A percentile compares a stretch with the other conserved stretches of the same genome.
These are phyloP conservation scores for Physocladia obscura DNA, from an alignment of 192 early-diverging fungal genomes.

Conservation along the genomic window DNA sequence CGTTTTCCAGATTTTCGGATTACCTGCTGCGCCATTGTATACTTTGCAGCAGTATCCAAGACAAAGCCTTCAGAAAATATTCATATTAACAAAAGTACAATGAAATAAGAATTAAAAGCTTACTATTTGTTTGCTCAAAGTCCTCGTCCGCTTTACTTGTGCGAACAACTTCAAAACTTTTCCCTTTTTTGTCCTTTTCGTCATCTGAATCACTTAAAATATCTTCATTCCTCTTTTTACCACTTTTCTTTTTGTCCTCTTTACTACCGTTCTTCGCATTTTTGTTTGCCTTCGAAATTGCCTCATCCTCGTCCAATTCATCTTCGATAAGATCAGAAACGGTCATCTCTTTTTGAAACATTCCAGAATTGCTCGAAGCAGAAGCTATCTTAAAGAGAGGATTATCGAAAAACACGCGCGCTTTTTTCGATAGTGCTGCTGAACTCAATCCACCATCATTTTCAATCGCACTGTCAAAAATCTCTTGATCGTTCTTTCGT, in stretches of 20 bases:
- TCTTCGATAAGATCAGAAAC: constrained; percentile 36
- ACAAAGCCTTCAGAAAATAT: constrained; percentile 50
- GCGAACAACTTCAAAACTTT: constrained; percentile 53
- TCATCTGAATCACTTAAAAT: constrained; percentile 40
- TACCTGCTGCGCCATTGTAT: constrained; percentile 84
- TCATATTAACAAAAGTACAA: background rate
- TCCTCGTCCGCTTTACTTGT: constrained; percentile 28
- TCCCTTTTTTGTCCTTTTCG: constrained; percentile 59
- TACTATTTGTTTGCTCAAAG: constrained; percentile 27
- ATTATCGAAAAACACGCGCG: constrained; percentile 95
- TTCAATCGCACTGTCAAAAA: constrained; percentile 56
- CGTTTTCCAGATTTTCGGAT: constrained; percentile 75
- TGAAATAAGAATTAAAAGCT: background rate
- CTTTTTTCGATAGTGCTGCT: constrained; percentile 68
- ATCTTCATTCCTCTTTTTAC: background rate
- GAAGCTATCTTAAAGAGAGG: constrained; percentile 79
- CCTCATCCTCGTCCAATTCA: constrained; percentile 34
- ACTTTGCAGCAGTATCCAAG: constrained; percentile 87
- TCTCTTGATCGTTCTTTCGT: constrained; percentile 49
- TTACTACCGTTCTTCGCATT: constrained; percentile 21
- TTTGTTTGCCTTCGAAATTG: constrained; percentile 4
- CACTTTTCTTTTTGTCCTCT: background rate
- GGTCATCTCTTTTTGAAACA: constrained; percentile 41
- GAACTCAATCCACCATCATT: constrained; percentile 44
- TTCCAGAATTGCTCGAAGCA: background rate